phyloP scores from a whole-genome alignment of 2,329 filamentous ascomycete species.

The Cladosporium austrohemisphaericum region DNA sequence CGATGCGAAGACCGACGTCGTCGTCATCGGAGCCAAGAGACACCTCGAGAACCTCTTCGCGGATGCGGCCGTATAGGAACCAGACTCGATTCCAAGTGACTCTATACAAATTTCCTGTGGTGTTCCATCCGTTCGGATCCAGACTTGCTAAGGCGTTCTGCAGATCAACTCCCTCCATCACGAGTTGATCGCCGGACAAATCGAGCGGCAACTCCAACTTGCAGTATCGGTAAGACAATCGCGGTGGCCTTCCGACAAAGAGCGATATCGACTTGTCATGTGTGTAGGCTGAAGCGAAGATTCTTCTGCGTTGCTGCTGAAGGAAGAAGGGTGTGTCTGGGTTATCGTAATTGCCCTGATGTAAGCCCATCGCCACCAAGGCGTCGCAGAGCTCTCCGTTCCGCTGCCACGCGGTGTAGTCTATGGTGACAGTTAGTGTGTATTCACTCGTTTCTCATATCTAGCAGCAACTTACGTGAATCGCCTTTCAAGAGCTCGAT shows the following conservation, averaged over 20 bases:
- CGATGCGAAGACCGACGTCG: conserved; percentile 37
- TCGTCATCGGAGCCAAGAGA: conserved; percentile 44
- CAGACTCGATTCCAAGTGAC: conserved; percentile 48
- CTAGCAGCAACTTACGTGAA: conserved; percentile 16
- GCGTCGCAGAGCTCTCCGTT: conserved; percentile 34
- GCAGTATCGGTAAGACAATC: conserved; percentile 48
- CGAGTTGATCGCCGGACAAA: conserved; percentile 48
- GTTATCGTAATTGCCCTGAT: conserved; percentile 32
- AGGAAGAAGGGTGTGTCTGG: conserved; percentile 34
- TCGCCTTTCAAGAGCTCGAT: conserved; percentile 33
- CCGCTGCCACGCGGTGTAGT: conserved; percentile 33
- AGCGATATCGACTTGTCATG: conserved; percentile 33
- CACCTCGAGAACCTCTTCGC: conserved; percentile 59
- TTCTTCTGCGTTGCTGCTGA: conserved; percentile 30
- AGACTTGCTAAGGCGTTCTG: conserved; percentile 38
- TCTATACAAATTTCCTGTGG: conserved; percentile 40
- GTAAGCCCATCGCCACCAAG: conserved; percentile 33
- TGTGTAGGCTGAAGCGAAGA: conserved; percentile 30
- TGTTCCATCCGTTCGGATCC: conserved; percentile 53
- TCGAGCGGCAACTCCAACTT: conserved; percentile 54
- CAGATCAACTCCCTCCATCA: conserved; percentile 44
- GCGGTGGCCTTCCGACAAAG: conserved; percentile 48
- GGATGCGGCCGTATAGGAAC: conserved; percentile 47
- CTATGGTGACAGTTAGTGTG: neutral
- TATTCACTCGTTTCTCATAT: neutral